Conservation (phyloP, 2,329 filamentous ascomycete species). For the Calcarisporium arbuscula region DNA sequence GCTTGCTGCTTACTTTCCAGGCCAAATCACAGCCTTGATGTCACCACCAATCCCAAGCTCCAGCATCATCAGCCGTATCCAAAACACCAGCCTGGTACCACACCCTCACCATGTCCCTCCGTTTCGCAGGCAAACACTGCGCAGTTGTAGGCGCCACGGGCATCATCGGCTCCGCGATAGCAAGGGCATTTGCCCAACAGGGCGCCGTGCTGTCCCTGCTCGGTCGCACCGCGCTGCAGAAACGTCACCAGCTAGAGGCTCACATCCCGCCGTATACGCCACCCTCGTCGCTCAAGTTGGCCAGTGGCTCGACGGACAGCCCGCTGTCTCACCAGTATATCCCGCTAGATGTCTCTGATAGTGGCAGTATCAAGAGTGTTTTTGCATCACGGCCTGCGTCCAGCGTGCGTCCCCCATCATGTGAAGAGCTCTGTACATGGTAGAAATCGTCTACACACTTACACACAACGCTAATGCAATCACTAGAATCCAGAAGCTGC, state of each 20-base stretch:
- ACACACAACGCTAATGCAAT: neutral
- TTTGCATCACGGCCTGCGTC: slow-evolving; percentile 16
- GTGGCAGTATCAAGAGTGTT: slow-evolving; percentile 21
- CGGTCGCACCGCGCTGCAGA: slow-evolving; percentile 45
- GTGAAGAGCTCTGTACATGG: neutral
- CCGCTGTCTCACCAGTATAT: slow-evolving; percentile 27
- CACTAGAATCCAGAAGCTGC: slow-evolving; percentile 1
- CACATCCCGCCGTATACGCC: slow-evolving; percentile 21
- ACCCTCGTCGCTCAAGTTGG: neutral
- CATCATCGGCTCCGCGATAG: slow-evolving; percentile 64
- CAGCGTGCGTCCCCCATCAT: slow-evolving; percentile 10
- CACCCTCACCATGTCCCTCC: slow-evolving; percentile 18
- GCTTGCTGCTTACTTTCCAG: too few relatives aligned
- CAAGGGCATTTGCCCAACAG: slow-evolving; percentile 55
- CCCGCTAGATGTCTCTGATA: slow-evolving; percentile 24
- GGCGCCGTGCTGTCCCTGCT: slow-evolving; percentile 57
- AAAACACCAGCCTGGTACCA: neutral
- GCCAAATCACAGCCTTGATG: too few relatives aligned
- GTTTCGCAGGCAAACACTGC: slow-evolving; percentile 42
- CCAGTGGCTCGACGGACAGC: slow-evolving; percentile 1
- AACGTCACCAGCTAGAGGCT: slow-evolving; percentile 33
- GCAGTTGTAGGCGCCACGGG: slow-evolving; percentile 66
- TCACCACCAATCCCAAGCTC: too few relatives aligned
- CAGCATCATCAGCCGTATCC: neutral
- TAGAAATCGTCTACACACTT: neutral